These are phyloP conservation scores for Rhizopus stolonifer DNA, from an alignment of 371 early-diverging fungal species.

Conservation along the genomic window DNA sequence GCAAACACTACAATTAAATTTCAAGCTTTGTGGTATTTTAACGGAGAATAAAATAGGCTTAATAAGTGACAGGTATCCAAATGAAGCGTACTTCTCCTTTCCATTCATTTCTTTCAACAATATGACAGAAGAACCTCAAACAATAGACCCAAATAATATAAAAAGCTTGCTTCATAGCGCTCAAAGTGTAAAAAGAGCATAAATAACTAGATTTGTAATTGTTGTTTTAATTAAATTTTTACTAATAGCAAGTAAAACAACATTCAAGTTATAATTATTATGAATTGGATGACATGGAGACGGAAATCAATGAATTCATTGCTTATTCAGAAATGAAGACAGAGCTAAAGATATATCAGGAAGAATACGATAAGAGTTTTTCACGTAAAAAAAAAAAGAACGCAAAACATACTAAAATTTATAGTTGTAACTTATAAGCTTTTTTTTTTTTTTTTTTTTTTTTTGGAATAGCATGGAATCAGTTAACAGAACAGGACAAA, in stretches of 20 bases:
- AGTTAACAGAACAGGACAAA: constrained; percentile 15
- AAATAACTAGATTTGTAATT: neutral
- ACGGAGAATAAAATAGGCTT: too few species aligned
- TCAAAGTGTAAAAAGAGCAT: neutral
- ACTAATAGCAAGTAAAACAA: constrained; percentile 14
- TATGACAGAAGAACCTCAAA: constrained; percentile 6
- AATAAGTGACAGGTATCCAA: too few species aligned
- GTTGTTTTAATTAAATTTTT: neutral
- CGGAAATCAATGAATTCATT: constrained; percentile 72
- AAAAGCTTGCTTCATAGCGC: neutral
- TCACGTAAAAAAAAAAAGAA: constrained; percentile 13
- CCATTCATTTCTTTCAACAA: too few species aligned
- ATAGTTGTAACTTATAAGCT: too few species aligned
- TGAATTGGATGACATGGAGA: constrained; percentile 51
- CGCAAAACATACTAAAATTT: neutral
- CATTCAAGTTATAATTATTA: constrained; percentile 52
- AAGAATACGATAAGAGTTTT: constrained; percentile 17
- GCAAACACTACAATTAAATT: too few species aligned
- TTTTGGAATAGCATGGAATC: constrained; percentile 16
- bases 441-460: too few species aligned
- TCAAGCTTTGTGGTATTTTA: too few species aligned
- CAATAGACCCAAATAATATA: constrained; percentile 3
- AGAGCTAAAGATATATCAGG: constrained; percentile 14
- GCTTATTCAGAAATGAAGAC: constrained; percentile 55
- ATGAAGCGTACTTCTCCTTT: too few species aligned